phyloP scores from a whole-genome alignment of 805 yeast genomes.

The Yarrowia sp. region DNA sequence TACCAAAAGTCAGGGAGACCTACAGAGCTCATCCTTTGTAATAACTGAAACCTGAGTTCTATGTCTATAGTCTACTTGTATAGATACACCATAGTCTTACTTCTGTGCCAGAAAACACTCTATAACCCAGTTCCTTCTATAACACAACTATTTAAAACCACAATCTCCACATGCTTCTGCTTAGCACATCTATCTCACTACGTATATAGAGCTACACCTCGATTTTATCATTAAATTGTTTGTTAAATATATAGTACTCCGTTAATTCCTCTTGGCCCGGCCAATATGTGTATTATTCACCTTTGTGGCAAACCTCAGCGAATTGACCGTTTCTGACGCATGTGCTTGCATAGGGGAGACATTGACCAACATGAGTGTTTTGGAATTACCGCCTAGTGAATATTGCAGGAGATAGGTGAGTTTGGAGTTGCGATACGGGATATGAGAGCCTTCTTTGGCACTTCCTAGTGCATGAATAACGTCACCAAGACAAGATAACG shows the following conservation, averaged over 20 bases:
- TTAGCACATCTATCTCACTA: too few relatives aligned
- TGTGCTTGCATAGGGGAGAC: conserved; percentile 65
- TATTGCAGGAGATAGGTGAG: conserved; percentile 80
- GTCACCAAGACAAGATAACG: conserved; percentile 84
- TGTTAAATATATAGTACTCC: not conserved
- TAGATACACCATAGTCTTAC: too few relatives aligned
- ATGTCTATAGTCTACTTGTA: too few relatives aligned
- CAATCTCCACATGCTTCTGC: too few relatives aligned
- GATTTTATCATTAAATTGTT: not conserved
- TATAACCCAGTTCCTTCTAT: too few relatives aligned
- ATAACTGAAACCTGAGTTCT: too few relatives aligned
- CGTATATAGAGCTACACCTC: not conserved
- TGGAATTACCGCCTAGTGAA: conserved; percentile 80
- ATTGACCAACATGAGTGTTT: conserved; percentile 91
- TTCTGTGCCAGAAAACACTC: too few relatives aligned
- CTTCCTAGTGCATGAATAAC: conserved; percentile 71
- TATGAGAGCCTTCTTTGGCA: conserved; percentile 44
- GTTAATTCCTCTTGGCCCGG: not conserved
- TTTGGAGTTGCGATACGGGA: conserved; percentile 70
- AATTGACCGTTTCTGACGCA: conserved; percentile 74
- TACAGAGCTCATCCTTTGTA: too few relatives aligned
- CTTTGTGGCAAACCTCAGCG: conserved; percentile 82
- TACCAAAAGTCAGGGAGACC: too few relatives aligned
- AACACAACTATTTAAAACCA: too few relatives aligned
- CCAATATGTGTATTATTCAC: conserved; percentile 34